A percentile compares a stretch with the other conserved stretches of the same genome.
phyloP scores from a whole-genome alignment of 768 basidiomycete genomes.

The Tulasnella sp. region DNA sequence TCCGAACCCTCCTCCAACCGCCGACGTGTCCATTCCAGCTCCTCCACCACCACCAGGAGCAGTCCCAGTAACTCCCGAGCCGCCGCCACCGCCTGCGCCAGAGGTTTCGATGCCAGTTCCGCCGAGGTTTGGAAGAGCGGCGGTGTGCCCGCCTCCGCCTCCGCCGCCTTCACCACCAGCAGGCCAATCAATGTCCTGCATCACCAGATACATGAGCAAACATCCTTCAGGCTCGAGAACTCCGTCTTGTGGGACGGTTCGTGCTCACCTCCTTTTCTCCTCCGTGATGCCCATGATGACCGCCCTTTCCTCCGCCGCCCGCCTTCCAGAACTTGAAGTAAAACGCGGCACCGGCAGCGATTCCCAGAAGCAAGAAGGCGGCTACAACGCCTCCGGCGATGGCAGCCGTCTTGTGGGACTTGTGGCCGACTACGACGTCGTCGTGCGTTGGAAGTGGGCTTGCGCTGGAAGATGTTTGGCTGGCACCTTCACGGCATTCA shows the following conservation, averaged over 20 bases:
- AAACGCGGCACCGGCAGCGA: background rate
- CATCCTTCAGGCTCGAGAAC: background rate
- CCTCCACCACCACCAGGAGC: background rate
- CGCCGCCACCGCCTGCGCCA: background rate
- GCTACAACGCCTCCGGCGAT: background rate
- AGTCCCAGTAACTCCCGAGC: background rate
- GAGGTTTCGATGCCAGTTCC: background rate
- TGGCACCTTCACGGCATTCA: background rate
- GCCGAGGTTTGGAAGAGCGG: background rate
- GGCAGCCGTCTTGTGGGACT: background rate
- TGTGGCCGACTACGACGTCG: background rate
- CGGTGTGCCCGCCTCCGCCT: background rate
- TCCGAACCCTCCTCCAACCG: background rate
- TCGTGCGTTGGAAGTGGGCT: background rate
- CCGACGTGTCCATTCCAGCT: background rate
- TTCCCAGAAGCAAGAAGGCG: background rate
- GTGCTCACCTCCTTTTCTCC: background rate
- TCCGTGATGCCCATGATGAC: background rate
- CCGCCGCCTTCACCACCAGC: background rate
- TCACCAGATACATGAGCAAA: background rate
- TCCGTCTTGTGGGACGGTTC: background rate
- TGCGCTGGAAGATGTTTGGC: background rate
- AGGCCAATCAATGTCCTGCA: background rate
- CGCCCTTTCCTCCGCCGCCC: background rate
- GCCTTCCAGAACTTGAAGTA: background rate